Evolutionary conservation across 2,329 filamentous ascomycete genomes (phyloP).

Genomic region (Aureobasidium sp.): DNA sequence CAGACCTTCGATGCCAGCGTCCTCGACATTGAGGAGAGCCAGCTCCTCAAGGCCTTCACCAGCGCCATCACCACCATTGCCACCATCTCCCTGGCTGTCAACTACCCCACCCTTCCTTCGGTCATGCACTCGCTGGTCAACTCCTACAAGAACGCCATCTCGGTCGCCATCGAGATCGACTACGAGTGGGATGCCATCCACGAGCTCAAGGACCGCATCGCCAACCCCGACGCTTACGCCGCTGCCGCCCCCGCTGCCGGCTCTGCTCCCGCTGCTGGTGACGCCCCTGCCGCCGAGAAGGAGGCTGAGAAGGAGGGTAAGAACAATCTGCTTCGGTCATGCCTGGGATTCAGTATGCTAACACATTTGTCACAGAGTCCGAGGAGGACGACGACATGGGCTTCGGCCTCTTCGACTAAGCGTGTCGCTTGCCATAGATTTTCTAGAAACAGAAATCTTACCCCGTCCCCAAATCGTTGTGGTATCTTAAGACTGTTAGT

Average conservation of each 20-base stretch:
- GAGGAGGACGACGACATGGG: conserved; percentile 50
- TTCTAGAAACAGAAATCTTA: conserved; percentile 19
- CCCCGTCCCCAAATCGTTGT: conserved; percentile 6
- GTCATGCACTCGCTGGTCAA: conserved; percentile 96
- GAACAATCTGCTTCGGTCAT: neutral
- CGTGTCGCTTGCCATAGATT: conserved; percentile 2
- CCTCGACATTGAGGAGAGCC: conserved; percentile 88
- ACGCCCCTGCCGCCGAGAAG: conserved; percentile 43
- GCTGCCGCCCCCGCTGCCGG: conserved; percentile 65
- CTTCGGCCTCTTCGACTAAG: conserved; percentile 49
- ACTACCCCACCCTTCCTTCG: conserved; percentile 93
- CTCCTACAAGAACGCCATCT: conserved; percentile 92
- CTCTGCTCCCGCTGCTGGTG: conserved; percentile 44
- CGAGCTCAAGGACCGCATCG: conserved; percentile 98
- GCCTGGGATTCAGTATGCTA: neutral
- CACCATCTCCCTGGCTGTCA: conserved; percentile 80
- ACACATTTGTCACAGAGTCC: conserved; percentile 33
- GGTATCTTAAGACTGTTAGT: neutral
- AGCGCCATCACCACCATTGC: conserved; percentile 80
- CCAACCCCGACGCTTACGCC: conserved; percentile 96
- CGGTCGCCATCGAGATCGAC: conserved; percentile 83
- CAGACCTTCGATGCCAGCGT: conserved; percentile 82
- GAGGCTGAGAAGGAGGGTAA: conserved; percentile 48
- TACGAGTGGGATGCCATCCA: conserved; percentile 93
- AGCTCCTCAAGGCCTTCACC: conserved; percentile 78